A percentile compares a stretch with the other conserved stretches of the same genome.
phyloP scores from a whole-genome alignment of 2,329 filamentous ascomycete species.

The Xylariaceae sp. region DNA sequence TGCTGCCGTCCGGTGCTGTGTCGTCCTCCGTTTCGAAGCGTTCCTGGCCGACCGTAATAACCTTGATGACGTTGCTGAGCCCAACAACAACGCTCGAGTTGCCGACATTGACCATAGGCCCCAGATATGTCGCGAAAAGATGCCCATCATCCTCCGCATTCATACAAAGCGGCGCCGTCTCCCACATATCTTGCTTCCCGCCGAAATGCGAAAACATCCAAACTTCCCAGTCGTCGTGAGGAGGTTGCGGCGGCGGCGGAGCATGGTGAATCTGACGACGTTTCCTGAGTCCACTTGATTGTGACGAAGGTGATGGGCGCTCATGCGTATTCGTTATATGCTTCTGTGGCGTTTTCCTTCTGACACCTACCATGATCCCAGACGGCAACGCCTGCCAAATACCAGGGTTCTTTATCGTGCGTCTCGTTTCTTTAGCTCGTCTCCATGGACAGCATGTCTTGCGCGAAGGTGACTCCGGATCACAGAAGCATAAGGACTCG shows the following conservation, averaged over 20 bases:
- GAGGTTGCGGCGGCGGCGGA: constrained; percentile 16
- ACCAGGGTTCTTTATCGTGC: constrained; percentile 57
- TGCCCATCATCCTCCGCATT: constrained; percentile 42
- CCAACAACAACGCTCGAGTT: constrained; percentile 62
- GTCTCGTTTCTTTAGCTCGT: constrained; percentile 46
- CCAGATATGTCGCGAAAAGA: constrained; percentile 60
- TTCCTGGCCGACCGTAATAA: constrained; percentile 62
- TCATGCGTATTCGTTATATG: constrained; percentile 18
- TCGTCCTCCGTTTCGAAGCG: constrained; percentile 47
- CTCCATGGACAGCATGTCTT: constrained; percentile 47
- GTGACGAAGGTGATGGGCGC: constrained; percentile 19
- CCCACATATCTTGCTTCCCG: constrained; percentile 38
- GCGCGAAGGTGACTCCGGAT: constrained; percentile 36
- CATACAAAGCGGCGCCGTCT: constrained; percentile 41
- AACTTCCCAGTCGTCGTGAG: constrained; percentile 45
- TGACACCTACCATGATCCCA: constrained; percentile 59
- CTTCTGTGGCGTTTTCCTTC: constrained; percentile 38
- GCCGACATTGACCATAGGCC: constrained; percentile 60
- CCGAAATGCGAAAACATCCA: constrained; percentile 48
- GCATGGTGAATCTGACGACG: constrained; percentile 26
- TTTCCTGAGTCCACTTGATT: constrained; percentile 26
- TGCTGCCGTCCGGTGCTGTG: constrained; percentile 31
- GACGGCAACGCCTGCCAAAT: constrained; percentile 58
- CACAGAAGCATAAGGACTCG: constrained; percentile 53
- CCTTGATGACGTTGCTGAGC: constrained; percentile 67